phyloP scores from a whole-genome alignment of 176 grass and related monocot species.

The Oryza nivara region DNA sequence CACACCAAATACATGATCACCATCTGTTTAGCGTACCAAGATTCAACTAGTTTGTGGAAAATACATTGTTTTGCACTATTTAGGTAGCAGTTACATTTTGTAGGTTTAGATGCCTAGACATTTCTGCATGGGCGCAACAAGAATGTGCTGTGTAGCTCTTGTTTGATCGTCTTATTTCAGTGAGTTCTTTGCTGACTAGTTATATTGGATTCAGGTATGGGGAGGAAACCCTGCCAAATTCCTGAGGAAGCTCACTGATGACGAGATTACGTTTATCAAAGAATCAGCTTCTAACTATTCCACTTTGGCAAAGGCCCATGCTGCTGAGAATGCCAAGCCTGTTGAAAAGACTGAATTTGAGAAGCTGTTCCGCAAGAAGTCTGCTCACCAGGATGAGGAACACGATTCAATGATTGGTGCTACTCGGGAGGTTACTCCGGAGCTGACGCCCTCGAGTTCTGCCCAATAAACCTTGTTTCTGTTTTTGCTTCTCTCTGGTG shows the following conservation, averaged over 20 bases:
- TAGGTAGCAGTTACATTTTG: conserved; percentile 6
- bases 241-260: conserved; percentile 81
- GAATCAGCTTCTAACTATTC: conserved; percentile 82
- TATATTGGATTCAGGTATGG: conserved; percentile 75
- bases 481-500: conserved; percentile 29
- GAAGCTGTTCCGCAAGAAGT: conserved; percentile 79
- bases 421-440: conserved; percentile 55
- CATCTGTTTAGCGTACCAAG: neutral
- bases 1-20: neutral
- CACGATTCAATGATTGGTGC: conserved; percentile 64
- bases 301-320: conserved; percentile 70
- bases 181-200: conserved; percentile 22
- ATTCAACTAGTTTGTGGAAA: conserved; percentile 2
- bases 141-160: neutral
- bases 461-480: conserved; percentile 52
- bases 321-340: conserved; percentile 75
- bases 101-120: neutral
- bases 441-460: conserved; percentile 57
- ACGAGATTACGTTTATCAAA: conserved; percentile 74
- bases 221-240: conserved; percentile 94
- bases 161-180: conserved; percentile 29
- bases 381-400: conserved; percentile 61
- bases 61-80: conserved; percentile 1
- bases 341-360: conserved; percentile 79
- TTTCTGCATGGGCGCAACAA: neutral